Base-by-base conservation (phyloP, 345 rosid genomes). In the Lepidium sativum region DNA sequence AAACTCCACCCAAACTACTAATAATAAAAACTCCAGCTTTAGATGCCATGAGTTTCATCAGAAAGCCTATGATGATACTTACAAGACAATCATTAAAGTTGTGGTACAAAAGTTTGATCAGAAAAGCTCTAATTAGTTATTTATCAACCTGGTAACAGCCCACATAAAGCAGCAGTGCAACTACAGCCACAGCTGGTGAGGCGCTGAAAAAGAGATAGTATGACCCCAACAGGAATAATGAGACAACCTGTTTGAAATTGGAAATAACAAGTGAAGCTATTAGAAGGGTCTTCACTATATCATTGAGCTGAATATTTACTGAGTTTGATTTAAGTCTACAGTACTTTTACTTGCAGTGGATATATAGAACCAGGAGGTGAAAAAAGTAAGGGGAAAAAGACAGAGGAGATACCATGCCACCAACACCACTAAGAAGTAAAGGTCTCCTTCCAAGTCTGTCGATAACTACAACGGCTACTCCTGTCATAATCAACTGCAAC, bases 381-480 rank as follows among this genome's bases (percentile, higher is more conserved):
- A n/a, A n/a, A n/a, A 15, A 10, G 33, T 33, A 60, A 51, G 29
- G 29, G 31, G 23, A 21, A 47, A 51, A 67, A 63, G 49, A 63
- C 35, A 18, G 47, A 72, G 69, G 38, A 73, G 72, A 75, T 74
- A 89, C 98, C 60, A 92, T 92, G 69, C 95, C 98, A 57, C 95
- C 75, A 79, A 92, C 97, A 63, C 97, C 98, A n/a, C 87, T 80
- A 59, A 92, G 86, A 35, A 92, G 84, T 72, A 92, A 70, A 34
- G 98, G 98, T 62, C 97, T 84, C 85, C 98, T 80, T 70, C 98
- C 98, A 56, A 92, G 82, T 83, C 85, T 81, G 82, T 89, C 98
- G 48, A 92, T 89, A 35, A 72, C 88, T 69, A 87, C 77, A 63
- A 92, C 96, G 34, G 98, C 97, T 57, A 10, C 69, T 55, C 95